Percentiles rank a stretch among this genome's conserved stretches.
These are phyloP conservation scores for Cerrena zonata DNA, from an alignment of 1,284 basidiomycete species.

Conservation along the genomic window DNA sequence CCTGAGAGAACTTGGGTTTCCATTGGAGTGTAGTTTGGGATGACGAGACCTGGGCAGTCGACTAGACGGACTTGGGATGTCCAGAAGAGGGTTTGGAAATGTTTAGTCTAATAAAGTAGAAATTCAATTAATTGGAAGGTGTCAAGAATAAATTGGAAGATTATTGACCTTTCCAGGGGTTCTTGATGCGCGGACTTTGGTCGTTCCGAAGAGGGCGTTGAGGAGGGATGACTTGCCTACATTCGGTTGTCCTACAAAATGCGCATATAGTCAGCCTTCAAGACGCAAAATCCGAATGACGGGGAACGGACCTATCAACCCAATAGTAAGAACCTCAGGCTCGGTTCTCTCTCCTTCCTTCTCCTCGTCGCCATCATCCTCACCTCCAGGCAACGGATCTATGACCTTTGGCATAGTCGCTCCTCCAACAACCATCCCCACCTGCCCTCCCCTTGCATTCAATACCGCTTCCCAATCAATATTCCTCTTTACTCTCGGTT, in stretches of 20 bases:
- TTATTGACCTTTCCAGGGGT: slow-evolving; percentile 79
- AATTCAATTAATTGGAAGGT: neutral
- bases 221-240: slow-evolving; percentile 89
- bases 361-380: slow-evolving; percentile 19
- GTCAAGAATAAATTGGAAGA: slow-evolving; percentile 1
- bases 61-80: slow-evolving; percentile 75
- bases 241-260: slow-evolving; percentile 76
- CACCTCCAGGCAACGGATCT: slow-evolving; percentile 10
- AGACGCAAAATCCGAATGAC: neutral
- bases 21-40: slow-evolving; percentile 74
- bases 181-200: slow-evolving; percentile 77
- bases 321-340: slow-evolving; percentile 70
- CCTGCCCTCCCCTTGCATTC: slow-evolving; percentile 38
- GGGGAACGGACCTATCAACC: slow-evolving; percentile 61
- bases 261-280: neutral
- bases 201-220: slow-evolving; percentile 83
- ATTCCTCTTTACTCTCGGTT: slow-evolving; percentile 51
- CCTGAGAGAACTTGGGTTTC: slow-evolving; percentile 77
- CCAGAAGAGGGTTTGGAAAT: slow-evolving; percentile 90
- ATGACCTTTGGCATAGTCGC: slow-evolving; percentile 31
- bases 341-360: slow-evolving; percentile 33
- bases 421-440: slow-evolving; percentile 39
- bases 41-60: slow-evolving; percentile 81
- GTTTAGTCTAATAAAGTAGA: slow-evolving; percentile 68
- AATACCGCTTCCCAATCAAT: slow-evolving; percentile 72